These are phyloP conservation scores for Hypoxylon sp. DNA, from an alignment of 2,329 filamentous ascomycete genomes.

Conservation along the genomic window DNA sequence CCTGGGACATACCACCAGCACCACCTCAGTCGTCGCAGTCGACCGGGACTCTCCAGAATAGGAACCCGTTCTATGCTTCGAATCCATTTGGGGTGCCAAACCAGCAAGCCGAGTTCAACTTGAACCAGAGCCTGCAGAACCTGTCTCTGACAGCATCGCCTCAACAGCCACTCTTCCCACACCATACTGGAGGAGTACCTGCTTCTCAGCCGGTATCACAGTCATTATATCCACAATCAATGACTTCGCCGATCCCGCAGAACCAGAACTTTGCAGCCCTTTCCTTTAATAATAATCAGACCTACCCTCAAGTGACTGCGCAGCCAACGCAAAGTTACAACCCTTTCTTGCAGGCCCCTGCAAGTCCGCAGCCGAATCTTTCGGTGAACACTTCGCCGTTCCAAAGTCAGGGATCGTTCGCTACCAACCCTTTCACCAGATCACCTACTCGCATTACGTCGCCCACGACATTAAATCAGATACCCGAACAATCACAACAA, in stretches of 20 bases:
- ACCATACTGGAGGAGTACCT: conserved; percentile 76
- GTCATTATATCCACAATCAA: conserved; percentile 58
- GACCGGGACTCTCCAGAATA: conserved; percentile 70
- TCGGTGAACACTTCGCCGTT: conserved; percentile 49
- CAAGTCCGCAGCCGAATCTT: conserved; percentile 49
- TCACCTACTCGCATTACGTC: conserved; percentile 51
- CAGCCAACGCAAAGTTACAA: conserved; percentile 63
- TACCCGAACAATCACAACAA: conserved; percentile 54
- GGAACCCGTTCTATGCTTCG: conserved; percentile 69
- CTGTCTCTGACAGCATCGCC: conserved; percentile 72
- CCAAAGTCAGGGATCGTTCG: conserved; percentile 47
- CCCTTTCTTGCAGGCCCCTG: conserved; percentile 60
- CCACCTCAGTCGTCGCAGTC: conserved; percentile 74
- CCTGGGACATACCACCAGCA: conserved; percentile 71
- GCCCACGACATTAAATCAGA: conserved; percentile 51
- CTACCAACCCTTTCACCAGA: conserved; percentile 50
- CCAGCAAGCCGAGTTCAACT: conserved; percentile 56
- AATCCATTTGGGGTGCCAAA: conserved; percentile 76
- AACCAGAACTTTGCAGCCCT: conserved; percentile 57
- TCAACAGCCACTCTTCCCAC: conserved; percentile 76
- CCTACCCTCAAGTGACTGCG: conserved; percentile 55
- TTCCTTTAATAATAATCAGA: conserved; percentile 59
- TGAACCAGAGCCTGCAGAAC: conserved; percentile 80
- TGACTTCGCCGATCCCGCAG: conserved; percentile 59
- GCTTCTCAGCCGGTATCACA: conserved; percentile 58